Percentiles rank a stretch among this genome's conserved stretches.
Conservation (phyloP, 2,329 filamentous ascomycete species). For the Lachnellula cervina region DNA sequence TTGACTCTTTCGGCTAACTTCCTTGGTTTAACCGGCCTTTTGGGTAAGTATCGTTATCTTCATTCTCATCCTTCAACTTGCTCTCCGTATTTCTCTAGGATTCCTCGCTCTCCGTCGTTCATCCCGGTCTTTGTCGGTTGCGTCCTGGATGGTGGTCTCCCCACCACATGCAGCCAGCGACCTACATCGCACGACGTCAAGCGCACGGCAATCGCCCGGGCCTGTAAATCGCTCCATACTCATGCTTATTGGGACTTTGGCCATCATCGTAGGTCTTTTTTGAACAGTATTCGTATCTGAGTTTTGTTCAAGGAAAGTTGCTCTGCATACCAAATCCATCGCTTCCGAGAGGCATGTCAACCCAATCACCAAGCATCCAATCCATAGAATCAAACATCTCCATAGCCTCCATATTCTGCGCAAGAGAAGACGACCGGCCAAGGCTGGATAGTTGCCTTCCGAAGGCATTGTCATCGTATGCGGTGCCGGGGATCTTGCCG, state of each 20-base stretch:
- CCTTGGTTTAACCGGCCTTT: no score
- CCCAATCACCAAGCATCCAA: slow-evolving; percentile 15
- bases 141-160: slow-evolving; percentile 65
- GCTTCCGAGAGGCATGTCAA: neutral
- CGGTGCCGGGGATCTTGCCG: no score
- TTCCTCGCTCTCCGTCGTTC: slow-evolving; percentile 4
- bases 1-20: no score
- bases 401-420: slow-evolving; percentile 7
- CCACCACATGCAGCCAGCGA: slow-evolving; percentile 70
- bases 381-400: slow-evolving; percentile 17
- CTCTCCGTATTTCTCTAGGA: slow-evolving; percentile 30
- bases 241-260: slow-evolving; percentile 75
- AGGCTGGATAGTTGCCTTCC: neutral
- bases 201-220: slow-evolving; percentile 65
- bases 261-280: slow-evolving; percentile 54
- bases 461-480: neutral
- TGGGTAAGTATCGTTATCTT: no score
- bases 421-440: neutral
- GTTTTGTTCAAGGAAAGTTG: neutral
- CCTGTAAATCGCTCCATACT: slow-evolving; percentile 73
- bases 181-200: slow-evolving; percentile 61
- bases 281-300: slow-evolving; percentile 41
- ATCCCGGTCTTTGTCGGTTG: slow-evolving; percentile 67
- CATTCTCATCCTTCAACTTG: no score
- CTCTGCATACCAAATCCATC: neutral